phyloP scores from a whole-genome alignment of 2,329 filamentous ascomycete genomes.

The Fusarium sp. region DNA sequence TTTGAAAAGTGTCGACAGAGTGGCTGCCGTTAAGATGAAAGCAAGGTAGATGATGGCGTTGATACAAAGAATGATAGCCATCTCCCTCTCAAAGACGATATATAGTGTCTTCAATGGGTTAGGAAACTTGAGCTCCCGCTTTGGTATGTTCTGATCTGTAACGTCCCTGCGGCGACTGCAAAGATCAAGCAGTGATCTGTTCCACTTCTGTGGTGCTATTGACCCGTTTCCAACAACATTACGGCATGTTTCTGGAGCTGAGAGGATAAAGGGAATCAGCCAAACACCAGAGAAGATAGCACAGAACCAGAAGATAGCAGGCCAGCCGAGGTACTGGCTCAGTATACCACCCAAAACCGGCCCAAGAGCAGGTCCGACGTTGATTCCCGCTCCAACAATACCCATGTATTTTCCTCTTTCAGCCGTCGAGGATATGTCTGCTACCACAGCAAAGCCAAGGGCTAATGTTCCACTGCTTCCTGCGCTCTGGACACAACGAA shows the following conservation, averaged over 20 bases:
- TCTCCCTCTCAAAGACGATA: constrained; percentile 69
- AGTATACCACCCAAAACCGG: constrained; percentile 76
- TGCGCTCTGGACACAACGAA: constrained; percentile 72
- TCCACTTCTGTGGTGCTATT: constrained; percentile 68
- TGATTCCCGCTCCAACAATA: constrained; percentile 70
- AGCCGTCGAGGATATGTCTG: constrained; percentile 76
- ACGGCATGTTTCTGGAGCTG: constrained; percentile 71
- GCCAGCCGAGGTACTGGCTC: constrained; percentile 74
- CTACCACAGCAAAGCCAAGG: constrained; percentile 77
- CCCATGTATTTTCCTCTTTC: constrained; percentile 82
- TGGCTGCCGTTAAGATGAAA: constrained; percentile 67
- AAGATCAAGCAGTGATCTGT: constrained; percentile 68
- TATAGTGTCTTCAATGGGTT: constrained; percentile 69
- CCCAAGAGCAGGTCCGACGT: constrained; percentile 67
- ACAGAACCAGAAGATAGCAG: constrained; percentile 78
- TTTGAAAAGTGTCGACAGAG: constrained; percentile 65
- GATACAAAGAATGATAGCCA: constrained; percentile 66
- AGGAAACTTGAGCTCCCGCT: constrained; percentile 63
- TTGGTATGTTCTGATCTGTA: constrained; percentile 53
- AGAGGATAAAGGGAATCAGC: constrained; percentile 66
- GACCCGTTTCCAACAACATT: constrained; percentile 74
- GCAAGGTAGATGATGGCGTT: constrained; percentile 68
- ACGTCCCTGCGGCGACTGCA: constrained; percentile 55
- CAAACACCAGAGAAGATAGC: constrained; percentile 66
- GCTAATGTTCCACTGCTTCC: constrained; percentile 79